A percentile compares a stretch with the other conserved stretches of the same genome.
phyloP scores from a whole-genome alignment of 1,284 basidiomycete genomes.

The Moesziomyces parantarcticus region DNA sequence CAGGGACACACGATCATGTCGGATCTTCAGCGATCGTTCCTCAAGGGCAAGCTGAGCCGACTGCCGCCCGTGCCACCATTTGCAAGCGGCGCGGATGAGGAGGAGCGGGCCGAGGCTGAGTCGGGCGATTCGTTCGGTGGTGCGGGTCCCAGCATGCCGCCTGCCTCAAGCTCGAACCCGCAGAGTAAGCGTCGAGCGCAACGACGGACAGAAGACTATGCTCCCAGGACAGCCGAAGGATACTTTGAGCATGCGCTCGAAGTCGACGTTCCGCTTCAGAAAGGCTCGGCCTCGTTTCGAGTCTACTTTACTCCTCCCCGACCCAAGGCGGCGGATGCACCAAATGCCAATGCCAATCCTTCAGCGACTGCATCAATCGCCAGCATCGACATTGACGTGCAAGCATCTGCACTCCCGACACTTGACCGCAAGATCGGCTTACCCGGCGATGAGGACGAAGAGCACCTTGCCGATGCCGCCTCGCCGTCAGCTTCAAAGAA shows the following conservation, averaged over 20 bases:
- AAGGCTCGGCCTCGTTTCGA: constrained; percentile 68
- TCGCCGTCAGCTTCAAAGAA: constrained; percentile 36
- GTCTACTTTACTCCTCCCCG: constrained; percentile 64
- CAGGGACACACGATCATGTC: constrained; percentile 21
- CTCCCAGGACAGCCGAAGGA: constrained; percentile 55
- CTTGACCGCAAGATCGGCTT: constrained; percentile 54
- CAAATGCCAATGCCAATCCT: neutral
- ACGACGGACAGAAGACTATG: constrained; percentile 17
- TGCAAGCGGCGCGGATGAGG: constrained; percentile 13
- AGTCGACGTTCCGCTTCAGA: constrained; percentile 49
- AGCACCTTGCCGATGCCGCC: constrained; percentile 51
- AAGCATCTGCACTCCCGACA: constrained; percentile 16
- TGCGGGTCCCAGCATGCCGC: neutral
- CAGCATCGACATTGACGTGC: constrained; percentile 13
- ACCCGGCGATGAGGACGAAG: constrained; percentile 68
- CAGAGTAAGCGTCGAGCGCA: constrained; percentile 2
- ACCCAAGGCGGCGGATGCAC: constrained; percentile 6
- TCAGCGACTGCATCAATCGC: constrained; percentile 6
- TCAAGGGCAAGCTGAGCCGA: constrained; percentile 43
- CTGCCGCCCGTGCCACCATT: constrained; percentile 47
- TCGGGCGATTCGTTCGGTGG: constrained; percentile 7
- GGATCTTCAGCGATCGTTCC: constrained; percentile 37
- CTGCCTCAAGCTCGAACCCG: constrained; percentile 2
- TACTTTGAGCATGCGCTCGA: constrained; percentile 64
- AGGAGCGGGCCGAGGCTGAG: constrained; percentile 11